Percentiles rank a stretch among this genome's conserved stretches.
Evolutionary conservation across 306 rosid genomes (phyloP).

Genomic region (Castanea crenata): DNA sequence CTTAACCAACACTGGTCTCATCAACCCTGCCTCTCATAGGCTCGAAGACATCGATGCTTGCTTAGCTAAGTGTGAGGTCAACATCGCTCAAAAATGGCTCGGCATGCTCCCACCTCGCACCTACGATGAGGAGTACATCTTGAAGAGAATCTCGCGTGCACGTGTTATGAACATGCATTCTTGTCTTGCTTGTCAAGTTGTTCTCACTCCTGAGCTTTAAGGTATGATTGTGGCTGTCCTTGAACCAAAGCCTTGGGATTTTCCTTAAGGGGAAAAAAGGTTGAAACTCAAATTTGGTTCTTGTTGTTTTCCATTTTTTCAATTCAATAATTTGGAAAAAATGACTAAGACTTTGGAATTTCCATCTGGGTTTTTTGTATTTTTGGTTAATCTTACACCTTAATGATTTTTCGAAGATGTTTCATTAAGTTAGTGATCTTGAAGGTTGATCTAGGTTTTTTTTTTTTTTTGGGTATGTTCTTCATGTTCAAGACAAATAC

Average conservation of each 20-base stretch:
- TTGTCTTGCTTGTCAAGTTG: conserved; percentile 84
- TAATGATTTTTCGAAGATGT: no score
- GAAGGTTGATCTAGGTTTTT: no score
- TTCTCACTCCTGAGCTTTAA: conserved; percentile 67
- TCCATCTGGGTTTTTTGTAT: not conserved
- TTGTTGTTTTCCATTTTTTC: not conserved
- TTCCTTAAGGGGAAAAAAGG: conserved; percentile 31
- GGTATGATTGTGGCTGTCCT: conserved; percentile 96
- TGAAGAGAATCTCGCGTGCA: conserved; percentile 55
- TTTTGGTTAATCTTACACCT: not conserved
- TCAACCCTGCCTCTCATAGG: conserved; percentile 89
- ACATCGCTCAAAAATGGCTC: conserved; percentile 91
- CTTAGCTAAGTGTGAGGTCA: conserved; percentile 90
- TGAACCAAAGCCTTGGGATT: conserved; percentile 92
- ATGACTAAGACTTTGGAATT: not conserved
- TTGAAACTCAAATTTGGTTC: no score
- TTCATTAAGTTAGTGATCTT: no score
- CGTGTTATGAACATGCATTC: conserved; percentile 80
- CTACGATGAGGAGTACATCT: conserved; percentile 86
- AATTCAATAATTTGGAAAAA: conserved; percentile 14
- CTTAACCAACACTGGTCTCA: conserved; percentile 60
- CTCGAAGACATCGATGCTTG: conserved; percentile 93
- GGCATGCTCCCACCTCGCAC: conserved; percentile 77
- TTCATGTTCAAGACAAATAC: no score
- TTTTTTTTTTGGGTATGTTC: no score